Percentiles rank a stretch among this genome's conserved stretches.
phyloP scores from a whole-genome alignment of 164 flowering plant species.

The Aristolochia contorta region DNA sequence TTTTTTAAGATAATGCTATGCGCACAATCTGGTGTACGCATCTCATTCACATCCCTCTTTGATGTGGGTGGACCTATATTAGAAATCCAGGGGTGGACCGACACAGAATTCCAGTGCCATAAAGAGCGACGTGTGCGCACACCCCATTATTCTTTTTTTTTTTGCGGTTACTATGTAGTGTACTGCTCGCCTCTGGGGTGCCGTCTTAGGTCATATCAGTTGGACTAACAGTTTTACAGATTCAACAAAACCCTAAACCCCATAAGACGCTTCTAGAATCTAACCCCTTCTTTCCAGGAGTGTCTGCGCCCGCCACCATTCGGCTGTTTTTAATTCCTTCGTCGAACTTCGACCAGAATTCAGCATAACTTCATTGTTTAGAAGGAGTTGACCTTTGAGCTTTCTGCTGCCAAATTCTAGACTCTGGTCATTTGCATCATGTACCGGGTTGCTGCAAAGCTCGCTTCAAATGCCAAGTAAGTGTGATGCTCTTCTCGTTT shows the following conservation, averaged over 20 bases:
- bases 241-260: conserved; percentile 18
- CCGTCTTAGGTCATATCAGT: no score
- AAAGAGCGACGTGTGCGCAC: no score
- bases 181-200: no score
- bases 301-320: background rate
- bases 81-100: no score
- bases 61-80: no score
- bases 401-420: background rate
- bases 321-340: background rate
- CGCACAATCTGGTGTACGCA: no score
- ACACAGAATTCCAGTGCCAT: no score
- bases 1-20: no score
- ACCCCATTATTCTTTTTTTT: no score
- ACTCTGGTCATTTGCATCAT: conserved; percentile 4
- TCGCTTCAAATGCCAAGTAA: conserved; percentile 26
- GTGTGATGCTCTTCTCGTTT: background rate
- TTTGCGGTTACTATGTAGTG: no score
- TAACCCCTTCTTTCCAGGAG: background rate
- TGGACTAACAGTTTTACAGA: background rate
- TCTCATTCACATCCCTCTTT: no score
- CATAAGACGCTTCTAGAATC: conserved; percentile 8
- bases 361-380: background rate
- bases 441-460: conserved; percentile 21
- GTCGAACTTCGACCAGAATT: background rate
- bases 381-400: background rate